Conservation (phyloP, 139 green algal species). For the Picocystis salinarum region DNA sequence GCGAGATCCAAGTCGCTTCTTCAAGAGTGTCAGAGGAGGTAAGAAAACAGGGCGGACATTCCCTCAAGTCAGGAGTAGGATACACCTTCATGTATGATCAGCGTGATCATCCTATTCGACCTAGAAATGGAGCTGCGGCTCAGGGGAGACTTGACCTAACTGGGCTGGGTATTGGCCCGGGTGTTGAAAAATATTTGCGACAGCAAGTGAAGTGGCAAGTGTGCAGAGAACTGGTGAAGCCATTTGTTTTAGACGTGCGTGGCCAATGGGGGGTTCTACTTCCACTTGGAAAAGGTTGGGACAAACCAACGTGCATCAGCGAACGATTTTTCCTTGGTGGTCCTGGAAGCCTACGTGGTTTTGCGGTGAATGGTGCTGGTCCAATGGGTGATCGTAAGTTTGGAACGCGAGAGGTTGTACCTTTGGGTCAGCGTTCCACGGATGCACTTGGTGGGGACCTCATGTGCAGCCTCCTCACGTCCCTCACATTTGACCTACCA, state of each 20-base stretch:
- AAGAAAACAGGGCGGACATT: constrained; percentile 3
- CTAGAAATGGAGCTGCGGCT: no score
- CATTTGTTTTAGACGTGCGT: no score
- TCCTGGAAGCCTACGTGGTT: constrained; percentile 33
- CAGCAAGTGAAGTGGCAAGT: no score
- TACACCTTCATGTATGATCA: constrained; percentile 2
- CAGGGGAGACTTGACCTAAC: no score
- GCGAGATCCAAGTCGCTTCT: neutral
- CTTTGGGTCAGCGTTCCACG: neutral
- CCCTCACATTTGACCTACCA: constrained; percentile 33
- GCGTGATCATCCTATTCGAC: no score
- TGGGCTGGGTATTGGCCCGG: no score
- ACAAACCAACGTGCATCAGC: no score
- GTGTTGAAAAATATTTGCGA: no score
- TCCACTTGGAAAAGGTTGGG: no score
- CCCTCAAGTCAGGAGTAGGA: constrained; percentile 6
- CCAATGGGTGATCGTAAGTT: constrained; percentile 27
- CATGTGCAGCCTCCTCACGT: constrained; percentile 31
- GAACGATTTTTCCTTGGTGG: constrained; percentile 57
- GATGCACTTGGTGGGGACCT: constrained; percentile 52
- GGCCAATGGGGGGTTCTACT: no score
- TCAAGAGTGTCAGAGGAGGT: constrained; percentile 1
- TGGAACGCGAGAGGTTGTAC: neutral
- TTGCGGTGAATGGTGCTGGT: constrained; percentile 29
- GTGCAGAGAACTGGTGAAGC: no score